Evolutionary conservation across 306 rosid species (phyloP).

Genomic region (Rosa rugosa): DNA sequence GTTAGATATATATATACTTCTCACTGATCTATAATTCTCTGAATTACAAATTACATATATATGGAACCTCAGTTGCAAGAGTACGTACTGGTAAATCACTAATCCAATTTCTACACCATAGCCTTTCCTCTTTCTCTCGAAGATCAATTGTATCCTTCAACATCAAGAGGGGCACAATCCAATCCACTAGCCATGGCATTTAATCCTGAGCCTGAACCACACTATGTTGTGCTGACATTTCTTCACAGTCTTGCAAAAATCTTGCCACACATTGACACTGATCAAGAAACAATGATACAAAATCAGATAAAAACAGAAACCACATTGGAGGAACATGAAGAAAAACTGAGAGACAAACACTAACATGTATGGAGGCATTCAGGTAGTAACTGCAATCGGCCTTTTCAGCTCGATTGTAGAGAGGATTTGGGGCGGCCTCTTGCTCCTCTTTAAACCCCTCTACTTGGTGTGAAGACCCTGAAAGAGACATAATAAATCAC

Average conservation of each 20-base stretch:
- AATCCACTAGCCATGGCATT: background rate
- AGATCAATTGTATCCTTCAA: background rate
- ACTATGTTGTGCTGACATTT: background rate
- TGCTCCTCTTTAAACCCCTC: no score
- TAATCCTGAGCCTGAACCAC: background rate
- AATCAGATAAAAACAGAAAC: background rate
- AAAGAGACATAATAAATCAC: background rate
- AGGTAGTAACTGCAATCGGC: background rate
- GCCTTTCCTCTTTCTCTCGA: background rate
- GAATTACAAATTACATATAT: background rate
- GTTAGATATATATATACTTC: no score
- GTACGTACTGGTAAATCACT: background rate
- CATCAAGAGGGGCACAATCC: background rate
- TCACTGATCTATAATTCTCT: background rate
- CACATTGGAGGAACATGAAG: background rate
- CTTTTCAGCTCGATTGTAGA: background rate
- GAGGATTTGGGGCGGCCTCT: no score
- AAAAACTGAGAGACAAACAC: background rate
- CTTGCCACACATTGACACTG: background rate
- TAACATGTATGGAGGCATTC: background rate
- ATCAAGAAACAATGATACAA: background rate
- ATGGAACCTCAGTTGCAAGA: background rate
- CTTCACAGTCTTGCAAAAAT: background rate
- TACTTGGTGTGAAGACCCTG: background rate
- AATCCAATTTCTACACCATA: background rate